Percentiles rank a stretch among this genome's conserved stretches.
phyloP scores from a whole-genome alignment of 73 alveolate genomes.

The Tetrahymena thermophila region DNA sequence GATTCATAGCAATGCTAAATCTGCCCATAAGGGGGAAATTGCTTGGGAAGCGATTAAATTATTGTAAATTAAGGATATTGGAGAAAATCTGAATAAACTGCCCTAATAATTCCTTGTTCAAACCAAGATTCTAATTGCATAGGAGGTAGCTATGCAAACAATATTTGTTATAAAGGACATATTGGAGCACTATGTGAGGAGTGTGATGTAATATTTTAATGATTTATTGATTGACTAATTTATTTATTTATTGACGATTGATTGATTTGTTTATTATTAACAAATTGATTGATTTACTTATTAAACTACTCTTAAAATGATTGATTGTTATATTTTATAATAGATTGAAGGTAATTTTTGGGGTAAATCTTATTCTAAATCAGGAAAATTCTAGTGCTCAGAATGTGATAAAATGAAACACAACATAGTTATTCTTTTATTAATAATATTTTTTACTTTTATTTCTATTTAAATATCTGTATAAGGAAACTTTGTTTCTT shows the following conservation, averaged over 20 bases:
- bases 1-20: neutral
- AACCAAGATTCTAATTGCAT: neutral
- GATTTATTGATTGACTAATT: too few species aligned
- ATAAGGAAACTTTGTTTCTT: neutral
- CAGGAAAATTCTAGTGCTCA: neutral
- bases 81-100: conserved; percentile 34
- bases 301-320: too few species aligned
- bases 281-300: too few species aligned
- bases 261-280: too few species aligned
- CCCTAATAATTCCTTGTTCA: conserved; percentile 5
- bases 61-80: conserved; percentile 42
- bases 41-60: conserved; percentile 25
- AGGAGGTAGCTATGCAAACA: conserved; percentile 19
- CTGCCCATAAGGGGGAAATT: conserved; percentile 27
- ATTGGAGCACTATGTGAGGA: conserved; percentile 35
- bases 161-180: conserved; percentile 7
- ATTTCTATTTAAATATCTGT: conserved; percentile 4
- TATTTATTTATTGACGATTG: too few species aligned
- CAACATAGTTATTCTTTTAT: neutral
- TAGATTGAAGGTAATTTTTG: neutral
- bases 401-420: neutral
- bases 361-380: neutral
- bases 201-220: neutral
- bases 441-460: neutral
- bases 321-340: too few species aligned